Conservation (phyloP, 768 basidiomycete genomes). For the Agaricus sinodeliciosus region DNA sequence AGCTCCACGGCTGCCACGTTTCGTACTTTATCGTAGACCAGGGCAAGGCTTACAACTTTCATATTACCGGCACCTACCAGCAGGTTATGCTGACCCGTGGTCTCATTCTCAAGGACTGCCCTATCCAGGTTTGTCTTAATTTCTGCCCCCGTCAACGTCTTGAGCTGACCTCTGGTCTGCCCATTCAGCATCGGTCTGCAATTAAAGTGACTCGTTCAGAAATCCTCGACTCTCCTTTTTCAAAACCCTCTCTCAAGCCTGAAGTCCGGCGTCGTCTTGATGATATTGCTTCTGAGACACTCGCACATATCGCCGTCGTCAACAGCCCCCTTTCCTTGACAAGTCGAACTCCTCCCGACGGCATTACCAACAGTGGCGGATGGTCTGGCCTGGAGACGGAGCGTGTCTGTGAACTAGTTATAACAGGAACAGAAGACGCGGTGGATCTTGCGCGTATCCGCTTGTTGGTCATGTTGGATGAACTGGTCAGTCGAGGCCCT, state of each 20-base stretch:
- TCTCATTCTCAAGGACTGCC: constrained; percentile 84
- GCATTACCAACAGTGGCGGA: constrained; percentile 68
- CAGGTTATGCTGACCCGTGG: constrained; percentile 90
- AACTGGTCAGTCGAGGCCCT: constrained; percentile 58
- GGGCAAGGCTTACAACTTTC: constrained; percentile 79
- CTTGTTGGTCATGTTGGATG: constrained; percentile 89
- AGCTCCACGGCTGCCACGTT: constrained; percentile 77
- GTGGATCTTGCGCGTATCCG: constrained; percentile 90
- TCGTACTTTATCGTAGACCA: constrained; percentile 71
- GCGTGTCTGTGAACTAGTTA: constrained; percentile 85
- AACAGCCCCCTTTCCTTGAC: constrained; percentile 75
- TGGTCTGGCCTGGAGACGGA: constrained; percentile 94
- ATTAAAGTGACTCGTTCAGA: constrained; percentile 92
- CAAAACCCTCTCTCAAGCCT: constrained; percentile 72
- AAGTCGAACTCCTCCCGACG: constrained; percentile 70
- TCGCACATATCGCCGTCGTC: constrained; percentile 90
- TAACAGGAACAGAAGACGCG: constrained; percentile 83
- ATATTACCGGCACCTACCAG: constrained; percentile 85
- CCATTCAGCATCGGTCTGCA: constrained; percentile 64
- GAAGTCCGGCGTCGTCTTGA: constrained; percentile 84
- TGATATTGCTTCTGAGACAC: constrained; percentile 89
- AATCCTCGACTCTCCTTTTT: constrained; percentile 80
- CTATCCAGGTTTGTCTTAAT: constrained; percentile 58
- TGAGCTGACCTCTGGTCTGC: constrained; percentile 11
- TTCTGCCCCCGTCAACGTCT: constrained; percentile 3